These are phyloP conservation scores for Beauveria medogensis DNA, from an alignment of 2,329 filamentous ascomycete species.

Conservation along the genomic window DNA sequence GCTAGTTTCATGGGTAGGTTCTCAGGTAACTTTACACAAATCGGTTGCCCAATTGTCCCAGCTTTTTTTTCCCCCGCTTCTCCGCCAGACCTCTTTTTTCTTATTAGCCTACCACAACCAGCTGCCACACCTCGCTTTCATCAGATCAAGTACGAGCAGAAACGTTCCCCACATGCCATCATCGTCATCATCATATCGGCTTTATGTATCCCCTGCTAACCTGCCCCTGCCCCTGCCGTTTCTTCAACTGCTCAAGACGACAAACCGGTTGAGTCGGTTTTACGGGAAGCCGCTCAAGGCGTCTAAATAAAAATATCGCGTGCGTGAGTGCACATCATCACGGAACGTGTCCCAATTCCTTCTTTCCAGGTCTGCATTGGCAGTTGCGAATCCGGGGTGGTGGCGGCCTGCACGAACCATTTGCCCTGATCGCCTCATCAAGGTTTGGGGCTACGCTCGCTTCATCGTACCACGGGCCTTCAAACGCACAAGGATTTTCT, in stretches of 20 bases:
- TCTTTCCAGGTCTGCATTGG: too few relatives aligned
- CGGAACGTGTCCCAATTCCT: too few relatives aligned
- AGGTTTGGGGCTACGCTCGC: constrained; percentile 1
- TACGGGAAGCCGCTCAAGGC: too few relatives aligned
- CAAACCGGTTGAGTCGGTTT: too few relatives aligned
- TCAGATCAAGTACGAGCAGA: constrained; percentile 3
- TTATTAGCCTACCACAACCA: too few relatives aligned
- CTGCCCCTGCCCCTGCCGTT: too few relatives aligned
- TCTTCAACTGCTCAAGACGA: not conserved
- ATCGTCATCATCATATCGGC: not conserved
- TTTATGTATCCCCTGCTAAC: not conserved
- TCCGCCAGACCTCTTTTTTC: not conserved
- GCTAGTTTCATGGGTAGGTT: too few relatives aligned
- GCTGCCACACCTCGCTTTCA: not conserved
- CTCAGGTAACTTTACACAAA: too few relatives aligned
- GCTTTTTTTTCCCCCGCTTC: not conserved
- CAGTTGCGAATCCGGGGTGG: too few relatives aligned
- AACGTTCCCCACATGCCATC: not conserved
- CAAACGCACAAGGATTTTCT: not conserved
- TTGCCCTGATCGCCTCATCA: not conserved
- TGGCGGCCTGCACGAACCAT: not conserved
- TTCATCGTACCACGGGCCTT: constrained; percentile 6
- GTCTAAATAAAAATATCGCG: too few relatives aligned
- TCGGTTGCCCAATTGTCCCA: too few relatives aligned
- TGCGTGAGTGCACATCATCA: too few relatives aligned